Conservation (phyloP, 257 asterid species). For the Oldenlandia corymbosa region DNA sequence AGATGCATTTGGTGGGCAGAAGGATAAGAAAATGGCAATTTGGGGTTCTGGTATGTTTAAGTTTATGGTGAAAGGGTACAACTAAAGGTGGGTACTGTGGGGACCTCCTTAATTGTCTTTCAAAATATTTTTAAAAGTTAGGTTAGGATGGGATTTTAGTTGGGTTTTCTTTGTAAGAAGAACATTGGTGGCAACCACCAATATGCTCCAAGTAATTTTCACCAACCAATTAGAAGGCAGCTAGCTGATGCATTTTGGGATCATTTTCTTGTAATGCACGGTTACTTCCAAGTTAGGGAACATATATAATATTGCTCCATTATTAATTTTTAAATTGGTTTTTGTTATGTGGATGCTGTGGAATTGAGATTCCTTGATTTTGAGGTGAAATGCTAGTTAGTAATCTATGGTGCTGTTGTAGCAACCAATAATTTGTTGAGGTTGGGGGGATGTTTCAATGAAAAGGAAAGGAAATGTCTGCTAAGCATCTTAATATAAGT, state of each 20-base stretch:
- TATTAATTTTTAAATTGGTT: background rate
- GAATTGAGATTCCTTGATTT: no score
- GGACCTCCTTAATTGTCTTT: conserved; percentile 25
- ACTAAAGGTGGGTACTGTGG: conserved; percentile 69
- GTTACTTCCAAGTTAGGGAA: conserved; percentile 7
- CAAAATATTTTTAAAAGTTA: conserved; percentile 37
- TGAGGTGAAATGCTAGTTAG: background rate
- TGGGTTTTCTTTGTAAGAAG: conserved; percentile 21
- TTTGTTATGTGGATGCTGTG: no score
- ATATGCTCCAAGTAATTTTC: background rate
- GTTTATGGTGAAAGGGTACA: conserved; percentile 35
- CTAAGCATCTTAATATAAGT: background rate
- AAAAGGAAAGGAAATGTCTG: background rate
- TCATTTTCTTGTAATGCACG: conserved; percentile 11
- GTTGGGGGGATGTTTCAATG: background rate
- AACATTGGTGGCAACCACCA: conserved; percentile 20
- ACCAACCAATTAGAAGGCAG: background rate
- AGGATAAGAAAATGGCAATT: conserved; percentile 31
- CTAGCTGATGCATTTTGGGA: conserved; percentile 24
- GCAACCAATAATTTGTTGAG: background rate
- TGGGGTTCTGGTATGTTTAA: conserved; percentile 33
- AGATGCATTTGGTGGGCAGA: background rate
- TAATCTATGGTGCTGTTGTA: background rate
- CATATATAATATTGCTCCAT: background rate
- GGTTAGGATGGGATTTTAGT: conserved; percentile 38